Conservation (phyloP, 805 yeast species). For the Wickerhamiella dianesei region DNA sequence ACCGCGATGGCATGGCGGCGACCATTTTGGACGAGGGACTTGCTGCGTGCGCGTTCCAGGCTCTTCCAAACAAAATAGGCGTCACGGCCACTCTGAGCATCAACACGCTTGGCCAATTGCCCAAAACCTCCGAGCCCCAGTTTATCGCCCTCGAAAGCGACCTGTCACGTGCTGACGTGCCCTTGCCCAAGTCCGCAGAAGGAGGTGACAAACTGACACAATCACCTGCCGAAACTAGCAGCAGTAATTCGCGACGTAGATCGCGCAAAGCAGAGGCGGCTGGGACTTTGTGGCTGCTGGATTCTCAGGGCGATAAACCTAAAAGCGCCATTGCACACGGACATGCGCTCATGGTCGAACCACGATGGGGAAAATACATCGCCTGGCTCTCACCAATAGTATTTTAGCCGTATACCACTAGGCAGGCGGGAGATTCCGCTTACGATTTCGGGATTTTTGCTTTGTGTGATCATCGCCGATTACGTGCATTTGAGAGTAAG, state of each 20-base stretch:
- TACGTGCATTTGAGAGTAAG: too few species aligned
- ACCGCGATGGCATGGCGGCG: constrained; percentile 65
- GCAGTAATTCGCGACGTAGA: constrained; percentile 5
- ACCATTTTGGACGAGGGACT: constrained; percentile 74
- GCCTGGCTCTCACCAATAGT: background rate
- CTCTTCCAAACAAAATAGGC: constrained; percentile 62
- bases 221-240: too few species aligned
- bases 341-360: constrained; percentile 12
- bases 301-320: background rate
- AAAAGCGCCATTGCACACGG: constrained; percentile 4
- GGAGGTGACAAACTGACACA: constrained; percentile 7
- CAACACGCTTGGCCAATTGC: constrained; percentile 25
- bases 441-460: too few species aligned
- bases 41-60: constrained; percentile 53
- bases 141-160: background rate
- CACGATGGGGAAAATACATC: constrained; percentile 15
- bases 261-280: constrained; percentile 8
- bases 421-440: too few species aligned
- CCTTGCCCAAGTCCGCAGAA: background rate
- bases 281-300: constrained; percentile 5
- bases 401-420: too few species aligned
- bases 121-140: background rate
- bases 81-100: constrained; percentile 68
- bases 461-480: too few species aligned
- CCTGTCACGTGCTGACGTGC: background rate